Evolutionary conservation across 2,329 filamentous ascomycete genomes (phyloP).

Genomic region (Pseudogymnoascus sp.): DNA sequence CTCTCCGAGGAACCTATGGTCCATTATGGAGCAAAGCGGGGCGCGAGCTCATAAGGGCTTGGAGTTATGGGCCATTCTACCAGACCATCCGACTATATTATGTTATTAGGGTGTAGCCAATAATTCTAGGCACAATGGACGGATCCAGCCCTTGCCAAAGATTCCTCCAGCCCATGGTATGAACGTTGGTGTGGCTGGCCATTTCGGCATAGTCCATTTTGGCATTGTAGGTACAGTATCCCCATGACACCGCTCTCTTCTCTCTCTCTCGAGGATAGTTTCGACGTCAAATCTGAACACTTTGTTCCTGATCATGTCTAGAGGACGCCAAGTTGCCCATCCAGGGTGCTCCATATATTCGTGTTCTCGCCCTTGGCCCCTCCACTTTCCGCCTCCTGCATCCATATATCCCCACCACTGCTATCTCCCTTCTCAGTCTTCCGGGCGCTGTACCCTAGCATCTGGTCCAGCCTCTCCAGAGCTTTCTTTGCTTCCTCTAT

Average conservation of each 20-base stretch:
- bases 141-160: not conserved
- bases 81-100: not conserved
- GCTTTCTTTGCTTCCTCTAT: constrained; percentile 44
- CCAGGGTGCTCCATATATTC: constrained; percentile 25
- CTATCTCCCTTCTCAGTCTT: not conserved
- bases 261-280: not conserved
- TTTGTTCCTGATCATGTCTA: not conserved
- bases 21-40: not conserved
- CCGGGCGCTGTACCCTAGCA: not conserved
- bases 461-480: constrained; percentile 38
- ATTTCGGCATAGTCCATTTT: not conserved
- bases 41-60: not conserved
- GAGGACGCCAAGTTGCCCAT: constrained; percentile 24
- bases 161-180: not conserved
- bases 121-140: not conserved
- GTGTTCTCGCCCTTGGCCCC: not conserved
- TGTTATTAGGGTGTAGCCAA: not conserved
- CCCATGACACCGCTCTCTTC: not conserved
- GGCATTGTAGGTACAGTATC: not conserved
- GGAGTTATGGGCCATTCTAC: not conserved
- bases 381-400: not conserved
- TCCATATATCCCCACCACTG: not conserved
- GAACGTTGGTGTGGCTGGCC: not conserved
- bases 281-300: not conserved
- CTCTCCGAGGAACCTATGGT: not conserved